Percentiles rank a stretch among this genome's conserved stretches.
phyloP scores from a whole-genome alignment of 331 rosid genomes.

The Telfairia occidentalis region DNA sequence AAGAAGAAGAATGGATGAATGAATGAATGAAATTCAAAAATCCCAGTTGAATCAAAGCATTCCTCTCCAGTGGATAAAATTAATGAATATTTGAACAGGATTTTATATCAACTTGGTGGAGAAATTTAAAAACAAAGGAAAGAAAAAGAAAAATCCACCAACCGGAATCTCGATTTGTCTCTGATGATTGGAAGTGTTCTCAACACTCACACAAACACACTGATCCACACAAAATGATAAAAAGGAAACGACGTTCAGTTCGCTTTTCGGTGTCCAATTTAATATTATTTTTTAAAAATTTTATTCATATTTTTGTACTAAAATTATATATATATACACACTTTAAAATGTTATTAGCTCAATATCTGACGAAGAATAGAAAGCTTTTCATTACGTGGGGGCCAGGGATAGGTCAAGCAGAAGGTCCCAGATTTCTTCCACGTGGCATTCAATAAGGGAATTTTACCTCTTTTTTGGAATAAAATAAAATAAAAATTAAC shows the following conservation, averaged over 20 bases:
- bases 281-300: background rate
- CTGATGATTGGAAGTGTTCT: slow-evolving; percentile 16
- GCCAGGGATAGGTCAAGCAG: background rate
- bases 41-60: background rate
- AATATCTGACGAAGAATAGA: slow-evolving; percentile 1
- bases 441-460: background rate
- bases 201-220: slow-evolving; percentile 3
- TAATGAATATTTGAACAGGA: background rate
- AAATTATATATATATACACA: too few relatives aligned
- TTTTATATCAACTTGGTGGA: background rate
- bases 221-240: slow-evolving; percentile 8
- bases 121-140: background rate
- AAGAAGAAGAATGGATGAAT: background rate
- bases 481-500: too few relatives aligned
- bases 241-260: slow-evolving; percentile 14
- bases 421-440: background rate
- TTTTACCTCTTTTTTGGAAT: background rate
- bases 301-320: background rate
- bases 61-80: background rate
- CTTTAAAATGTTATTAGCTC: background rate
- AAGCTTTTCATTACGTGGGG: slow-evolving; percentile 2
- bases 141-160: background rate
- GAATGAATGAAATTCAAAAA: background rate
- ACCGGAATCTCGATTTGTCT: slow-evolving; percentile 16
- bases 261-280: slow-evolving; percentile 11